Evolutionary conservation across 192 early-diverging fungal species (phyloP), one percentile per base, ranked within the genome.

Genomic region (Entomortierella parvispora): DNA sequence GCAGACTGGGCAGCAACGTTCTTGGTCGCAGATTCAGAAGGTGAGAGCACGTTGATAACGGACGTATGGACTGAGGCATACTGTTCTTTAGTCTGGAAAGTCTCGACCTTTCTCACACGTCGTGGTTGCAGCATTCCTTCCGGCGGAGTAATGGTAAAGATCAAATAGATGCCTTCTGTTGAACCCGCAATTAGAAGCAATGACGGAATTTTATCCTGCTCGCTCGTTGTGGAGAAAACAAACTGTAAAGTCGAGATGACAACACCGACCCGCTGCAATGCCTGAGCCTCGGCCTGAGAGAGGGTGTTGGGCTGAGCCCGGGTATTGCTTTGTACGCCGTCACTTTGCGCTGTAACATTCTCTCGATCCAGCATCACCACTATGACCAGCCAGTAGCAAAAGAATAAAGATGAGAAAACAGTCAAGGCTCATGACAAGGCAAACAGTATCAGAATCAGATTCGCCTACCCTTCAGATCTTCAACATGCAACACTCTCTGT

Each of bases 391-490:
- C n/a, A n/a, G n/a, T n/a, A n/a, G n/a, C n/a, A n/a, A n/a, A n/a
- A n/a, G n/a, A n/a, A n/a, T n/a, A n/a, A n/a, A n/a, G n/a, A n/a
- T n/a, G n/a, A n/a, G n/a, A n/a, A n/a, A n/a, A n/a, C n/a, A n/a
- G n/a, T n/a, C n/a, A n/a, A n/a, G n/a, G n/a, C n/a, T n/a, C n/a
- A n/a, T n/a, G n/a, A n/a, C n/a, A n/a, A n/a, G n/a, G n/a, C n/a
- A n/a, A n/a, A n/a, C n/a, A n/a, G n/a, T n/a, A n/a, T n/a, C n/a
- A n/a, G n/a, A n/a, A n/a, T n/a, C n/a, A n/a, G n/a, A n/a, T n/a
- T n/a, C n/a, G n/a, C n/a, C n/a, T n/a, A 75, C 71, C 64, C 44
- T 76, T 76, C 43, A 76, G 28, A 42, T 76, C 72, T 37, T 76
- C 72, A 8, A 68, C 59, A 68, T 76, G 72, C 8, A 76, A 42